Conservation (phyloP, 768 basidiomycete genomes). For the Suillus lakei region DNA sequence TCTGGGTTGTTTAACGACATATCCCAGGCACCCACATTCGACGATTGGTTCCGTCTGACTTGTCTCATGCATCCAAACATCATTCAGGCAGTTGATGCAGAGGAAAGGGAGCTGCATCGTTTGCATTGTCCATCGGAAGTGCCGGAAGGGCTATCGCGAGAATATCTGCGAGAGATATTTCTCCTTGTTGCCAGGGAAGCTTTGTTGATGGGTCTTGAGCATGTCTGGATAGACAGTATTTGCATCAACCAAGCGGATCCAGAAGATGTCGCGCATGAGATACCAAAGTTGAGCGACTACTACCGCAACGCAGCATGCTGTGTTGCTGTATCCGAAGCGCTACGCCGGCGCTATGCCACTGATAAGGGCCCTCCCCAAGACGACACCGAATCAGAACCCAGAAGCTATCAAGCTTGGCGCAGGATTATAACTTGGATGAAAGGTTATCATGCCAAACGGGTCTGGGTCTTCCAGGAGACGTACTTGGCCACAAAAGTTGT, state of each 20-base stretch:
- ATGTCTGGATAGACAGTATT: constrained; percentile 1
- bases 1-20: not conserved
- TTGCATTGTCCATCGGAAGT: not conserved
- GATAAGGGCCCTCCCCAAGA: not conserved
- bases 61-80: constrained; percentile 3
- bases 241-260: constrained; percentile 1
- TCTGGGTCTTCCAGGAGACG: constrained; percentile 2
- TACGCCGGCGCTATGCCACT: not conserved
- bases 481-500: not conserved
- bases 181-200: not conserved
- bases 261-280: constrained; percentile 1
- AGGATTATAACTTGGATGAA: constrained; percentile 5
- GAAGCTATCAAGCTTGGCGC: not conserved
- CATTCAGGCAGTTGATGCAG: not conserved
- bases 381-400: not conserved
- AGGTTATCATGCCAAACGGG: not conserved
- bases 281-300: not conserved
- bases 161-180: not conserved
- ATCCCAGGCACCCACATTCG: constrained; percentile 1
- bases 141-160: not conserved
- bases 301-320: not conserved
- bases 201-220: not conserved
- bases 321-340: not conserved
- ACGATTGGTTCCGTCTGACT: not conserved
- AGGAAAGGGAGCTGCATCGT: not conserved